Evolutionary conservation across 208 protist species (phyloP).

Genomic region (Leishmania tarentolae): DNA sequence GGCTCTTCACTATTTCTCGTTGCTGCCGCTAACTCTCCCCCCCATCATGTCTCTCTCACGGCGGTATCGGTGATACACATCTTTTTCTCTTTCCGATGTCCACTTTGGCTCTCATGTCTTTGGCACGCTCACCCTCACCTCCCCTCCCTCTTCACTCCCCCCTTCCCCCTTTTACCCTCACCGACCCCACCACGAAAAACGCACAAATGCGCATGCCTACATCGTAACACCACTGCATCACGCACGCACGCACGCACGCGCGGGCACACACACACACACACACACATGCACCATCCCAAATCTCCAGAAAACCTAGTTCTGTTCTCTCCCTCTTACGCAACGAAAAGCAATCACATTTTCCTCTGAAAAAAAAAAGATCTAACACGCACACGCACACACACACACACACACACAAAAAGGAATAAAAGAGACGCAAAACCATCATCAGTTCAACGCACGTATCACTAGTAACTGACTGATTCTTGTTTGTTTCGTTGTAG

Average conservation of each 20-base stretch:
- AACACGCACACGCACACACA: too few species aligned
- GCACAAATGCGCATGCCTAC: not conserved
- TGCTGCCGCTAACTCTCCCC: not conserved
- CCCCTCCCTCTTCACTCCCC: not conserved
- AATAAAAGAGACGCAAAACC: not conserved
- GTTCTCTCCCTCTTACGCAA: not conserved
- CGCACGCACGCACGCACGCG: not conserved
- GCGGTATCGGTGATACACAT: not conserved
- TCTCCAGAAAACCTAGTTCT: not conserved
- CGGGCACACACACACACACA: too few species aligned
- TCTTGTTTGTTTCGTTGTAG: not conserved
- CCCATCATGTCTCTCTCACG: not conserved
- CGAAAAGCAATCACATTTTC: too few species aligned
- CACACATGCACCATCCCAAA: too few species aligned
- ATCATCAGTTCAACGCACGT: not conserved
- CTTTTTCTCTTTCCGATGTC: not conserved
- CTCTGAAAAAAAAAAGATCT: not conserved
- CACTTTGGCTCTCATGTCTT: not conserved
- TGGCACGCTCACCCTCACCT: not conserved
- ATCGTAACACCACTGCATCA: not conserved
- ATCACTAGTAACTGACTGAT: not conserved
- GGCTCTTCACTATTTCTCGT: not conserved
- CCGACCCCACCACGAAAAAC: not conserved
- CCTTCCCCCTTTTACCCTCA: not conserved
- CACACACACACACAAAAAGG: not conserved